Base-by-base conservation (phyloP, 306 rosid genomes). In the Cucumis hystrix region DNA sequence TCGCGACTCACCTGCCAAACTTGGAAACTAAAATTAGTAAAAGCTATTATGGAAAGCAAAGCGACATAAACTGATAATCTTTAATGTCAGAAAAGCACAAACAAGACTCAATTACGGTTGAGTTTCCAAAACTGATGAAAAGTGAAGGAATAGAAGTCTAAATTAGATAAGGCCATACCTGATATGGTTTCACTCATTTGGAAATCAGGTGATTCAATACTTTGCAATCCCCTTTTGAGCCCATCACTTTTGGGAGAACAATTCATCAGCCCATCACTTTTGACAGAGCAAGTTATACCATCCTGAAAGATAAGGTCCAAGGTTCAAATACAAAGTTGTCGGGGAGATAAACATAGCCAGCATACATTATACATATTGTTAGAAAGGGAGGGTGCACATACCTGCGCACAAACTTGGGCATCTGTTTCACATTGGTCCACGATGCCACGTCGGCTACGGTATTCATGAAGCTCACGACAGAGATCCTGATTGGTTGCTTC, bases 401-500 rank as follows among this genome's bases (percentile, higher is more conserved):
- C 68, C 54, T 88, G 83, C 51, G 55, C 56, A 60, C 93, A 76
- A 88, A 96, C 97, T 76, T 82, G 92, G 84, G 82, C 47, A 82
- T 88, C 96, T 84, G 89, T 89, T 83, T 86, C 96, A 82, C 80
- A 85, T 76, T 77, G 96, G 75, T 87, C 94, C 67, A 72, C 85
- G 71, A 37, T 76, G 61, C 88, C 81, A 86, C 90, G 89, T 92
- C 88, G 90, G 72, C 92, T 96, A 56, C 97, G 96, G 81, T 83
- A 84, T 80, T 91, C 96, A 59, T 89, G 99, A 88, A 96, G 98
- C 86, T 96, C 98, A n/a, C 91, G 88, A 83, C 97, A 91, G 79
- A 96, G 98, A 83, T 96, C 96, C 84, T 89, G 98, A 85, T 96
- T 96, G 82, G 98, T 89, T 82, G 98, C 96, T 89, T 96, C 99